Conservation (phyloP, 139 green algal species). For the Coelastrella sp. region DNA sequence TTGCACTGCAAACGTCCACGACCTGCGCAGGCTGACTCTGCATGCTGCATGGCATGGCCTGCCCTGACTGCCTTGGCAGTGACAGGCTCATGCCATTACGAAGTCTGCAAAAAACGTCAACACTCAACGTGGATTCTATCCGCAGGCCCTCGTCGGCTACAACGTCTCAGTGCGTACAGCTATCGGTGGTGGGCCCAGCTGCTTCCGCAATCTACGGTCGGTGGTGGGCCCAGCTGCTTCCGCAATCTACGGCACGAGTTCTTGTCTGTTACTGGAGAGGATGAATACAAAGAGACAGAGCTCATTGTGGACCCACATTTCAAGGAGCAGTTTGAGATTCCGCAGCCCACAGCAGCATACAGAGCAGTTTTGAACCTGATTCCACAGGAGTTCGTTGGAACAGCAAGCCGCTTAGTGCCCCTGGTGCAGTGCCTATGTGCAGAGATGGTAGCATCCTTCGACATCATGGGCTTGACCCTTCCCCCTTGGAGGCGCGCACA, state of each 20-base stretch:
- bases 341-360: conserved; percentile 58
- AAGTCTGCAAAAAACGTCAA: no score
- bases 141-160: conserved; percentile 25
- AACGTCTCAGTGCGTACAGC: conserved; percentile 27
- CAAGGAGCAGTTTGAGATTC: conserved; percentile 73
- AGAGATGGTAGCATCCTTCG: conserved; percentile 68
- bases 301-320: conserved; percentile 64
- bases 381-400: conserved; percentile 73
- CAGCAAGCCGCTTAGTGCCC: conserved; percentile 59
- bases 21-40: no score
- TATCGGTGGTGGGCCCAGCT: conserved; percentile 19
- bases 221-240: conserved; percentile 38
- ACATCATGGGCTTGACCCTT: conserved; percentile 57
- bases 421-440: conserved; percentile 66
- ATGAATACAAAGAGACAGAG: conserved; percentile 21
- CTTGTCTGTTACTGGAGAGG: conserved; percentile 26
- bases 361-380: conserved; percentile 57
- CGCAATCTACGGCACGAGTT: conserved; percentile 48
- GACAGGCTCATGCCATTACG: no score
- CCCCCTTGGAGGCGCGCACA: conserved; percentile 71
- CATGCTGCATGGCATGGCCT: no score
- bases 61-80: no score
- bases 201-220: conserved; percentile 46
- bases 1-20: no score
- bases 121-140: not conserved